Conservation (phyloP, 352 stramenopile genomes). For the Phytophthora colocasiae region DNA sequence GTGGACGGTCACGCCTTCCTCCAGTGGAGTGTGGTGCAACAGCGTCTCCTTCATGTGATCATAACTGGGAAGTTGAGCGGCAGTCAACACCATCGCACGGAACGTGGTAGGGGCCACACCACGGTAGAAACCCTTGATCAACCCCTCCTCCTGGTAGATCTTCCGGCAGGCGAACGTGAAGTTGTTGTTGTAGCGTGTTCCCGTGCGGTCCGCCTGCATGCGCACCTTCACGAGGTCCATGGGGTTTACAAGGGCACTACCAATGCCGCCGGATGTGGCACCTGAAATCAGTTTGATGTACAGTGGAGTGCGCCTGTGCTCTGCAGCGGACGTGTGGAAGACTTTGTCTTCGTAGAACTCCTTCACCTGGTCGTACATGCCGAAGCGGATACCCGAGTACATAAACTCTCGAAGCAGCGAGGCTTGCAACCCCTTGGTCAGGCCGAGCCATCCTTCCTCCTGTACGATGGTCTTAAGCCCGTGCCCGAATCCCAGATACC, state of each 20-base stretch:
- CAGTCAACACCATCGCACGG: constrained; percentile 78
- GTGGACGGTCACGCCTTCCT: constrained; percentile 72
- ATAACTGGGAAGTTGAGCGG: constrained; percentile 79
- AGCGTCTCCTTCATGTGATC: constrained; percentile 82
- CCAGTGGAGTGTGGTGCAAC: constrained; percentile 51
- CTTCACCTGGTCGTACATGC: constrained; percentile 83
- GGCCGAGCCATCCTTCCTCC: constrained; percentile 64
- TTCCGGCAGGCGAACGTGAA: constrained; percentile 68
- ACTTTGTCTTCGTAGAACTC: constrained; percentile 66
- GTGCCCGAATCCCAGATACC: constrained; percentile 67
- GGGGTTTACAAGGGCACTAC: constrained; percentile 75
- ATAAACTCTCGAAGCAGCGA: constrained; percentile 73
- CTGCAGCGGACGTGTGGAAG: constrained; percentile 46
- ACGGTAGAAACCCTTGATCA: constrained; percentile 75
- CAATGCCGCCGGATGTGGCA: constrained; percentile 66
- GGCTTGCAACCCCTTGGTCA: constrained; percentile 68
- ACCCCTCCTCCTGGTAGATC: constrained; percentile 67
- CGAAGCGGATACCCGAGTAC: constrained; percentile 84
- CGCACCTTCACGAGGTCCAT: constrained; percentile 84
- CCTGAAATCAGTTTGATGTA: constrained; percentile 77
- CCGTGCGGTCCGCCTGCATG: constrained; percentile 77
- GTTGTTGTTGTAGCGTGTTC: constrained; percentile 66
- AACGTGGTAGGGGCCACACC: constrained; percentile 72
- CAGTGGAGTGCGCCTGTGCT: constrained; percentile 46
- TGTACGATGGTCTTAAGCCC: constrained; percentile 60